Conservation (phyloP, 73 alveolate species). For the Paramecium caudatum region DNA sequence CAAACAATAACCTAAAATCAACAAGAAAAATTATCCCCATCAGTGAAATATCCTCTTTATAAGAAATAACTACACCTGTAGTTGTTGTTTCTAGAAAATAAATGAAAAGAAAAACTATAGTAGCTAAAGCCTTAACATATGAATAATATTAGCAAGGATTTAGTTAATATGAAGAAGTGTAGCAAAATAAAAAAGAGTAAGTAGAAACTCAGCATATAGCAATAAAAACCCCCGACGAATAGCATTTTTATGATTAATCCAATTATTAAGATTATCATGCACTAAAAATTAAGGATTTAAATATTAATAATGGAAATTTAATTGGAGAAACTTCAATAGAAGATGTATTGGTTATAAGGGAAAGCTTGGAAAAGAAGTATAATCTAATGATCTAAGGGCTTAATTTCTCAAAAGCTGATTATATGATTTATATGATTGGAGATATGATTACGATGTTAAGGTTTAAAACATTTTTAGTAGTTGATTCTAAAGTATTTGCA, state of each 20-base stretch:
- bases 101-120: slow-evolving; percentile 8
- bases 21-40: slow-evolving; percentile 9
- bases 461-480: neutral
- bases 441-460: neutral
- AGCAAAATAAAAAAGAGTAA: neutral
- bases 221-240: slow-evolving; percentile 10
- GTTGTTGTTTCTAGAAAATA: neutral
- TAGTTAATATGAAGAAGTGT: neutral
- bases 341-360: slow-evolving; percentile 23
- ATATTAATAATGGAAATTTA: neutral
- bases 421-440: slow-evolving; percentile 1
- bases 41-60: neutral
- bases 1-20: neutral
- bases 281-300: neutral
- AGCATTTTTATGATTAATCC: neutral
- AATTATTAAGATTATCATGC: slow-evolving; percentile 6
- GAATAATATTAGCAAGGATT: slow-evolving; percentile 14
- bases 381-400: neutral
- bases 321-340: neutral
- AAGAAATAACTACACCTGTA: slow-evolving; percentile 12
- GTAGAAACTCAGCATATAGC: neutral
- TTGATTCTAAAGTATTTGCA: slow-evolving; percentile 49
- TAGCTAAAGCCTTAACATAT: neutral
- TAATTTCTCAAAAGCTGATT: neutral
- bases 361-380: neutral